These are phyloP conservation scores for Seminavis robusta DNA, from an alignment of 108 stramenopile species.

Conservation along the genomic window DNA sequence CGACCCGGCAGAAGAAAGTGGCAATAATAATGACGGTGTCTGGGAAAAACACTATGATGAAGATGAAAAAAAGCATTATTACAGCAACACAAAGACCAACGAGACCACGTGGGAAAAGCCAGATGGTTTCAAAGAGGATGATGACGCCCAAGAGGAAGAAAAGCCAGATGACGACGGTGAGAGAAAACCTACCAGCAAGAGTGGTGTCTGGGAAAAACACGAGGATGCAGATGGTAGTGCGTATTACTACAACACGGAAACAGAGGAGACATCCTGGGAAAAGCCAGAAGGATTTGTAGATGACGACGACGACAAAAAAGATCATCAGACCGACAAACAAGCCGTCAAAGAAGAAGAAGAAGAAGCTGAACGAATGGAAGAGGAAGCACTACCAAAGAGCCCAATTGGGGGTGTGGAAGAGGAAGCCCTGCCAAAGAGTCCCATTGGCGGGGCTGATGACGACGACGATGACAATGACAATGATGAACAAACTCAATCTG, in stretches of 20 bases:
- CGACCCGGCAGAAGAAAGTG: no score
- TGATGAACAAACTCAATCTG: not conserved
- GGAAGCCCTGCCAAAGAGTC: not conserved
- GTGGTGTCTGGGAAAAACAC: no score
- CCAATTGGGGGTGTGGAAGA: not conserved
- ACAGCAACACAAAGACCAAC: no score
- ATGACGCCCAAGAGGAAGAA: no score
- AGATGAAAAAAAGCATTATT: no score
- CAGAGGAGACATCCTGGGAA: conserved; percentile 72
- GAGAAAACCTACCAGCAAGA: no score
- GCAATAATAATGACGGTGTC: no score
- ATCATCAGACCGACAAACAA: no score
- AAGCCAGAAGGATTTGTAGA: conserved; percentile 38
- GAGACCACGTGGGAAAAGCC: no score
- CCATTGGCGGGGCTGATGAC: not conserved
- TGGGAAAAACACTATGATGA: no score
- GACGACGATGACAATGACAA: not conserved
- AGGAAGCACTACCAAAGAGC: not conserved
- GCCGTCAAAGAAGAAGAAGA: conserved; percentile 17
- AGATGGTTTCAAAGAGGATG: no score
- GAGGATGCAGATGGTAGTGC: conserved; percentile 52
- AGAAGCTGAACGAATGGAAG: not conserved
- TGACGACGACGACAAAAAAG: not conserved
- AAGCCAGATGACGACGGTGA: no score
- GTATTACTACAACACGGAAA: conserved; percentile 66